A percentile compares a stretch with the other conserved stretches of the same genome.
These are phyloP conservation scores for Kodamaea lidongshanica DNA, from an alignment of 805 yeast genomes.

Conservation along the genomic window DNA sequence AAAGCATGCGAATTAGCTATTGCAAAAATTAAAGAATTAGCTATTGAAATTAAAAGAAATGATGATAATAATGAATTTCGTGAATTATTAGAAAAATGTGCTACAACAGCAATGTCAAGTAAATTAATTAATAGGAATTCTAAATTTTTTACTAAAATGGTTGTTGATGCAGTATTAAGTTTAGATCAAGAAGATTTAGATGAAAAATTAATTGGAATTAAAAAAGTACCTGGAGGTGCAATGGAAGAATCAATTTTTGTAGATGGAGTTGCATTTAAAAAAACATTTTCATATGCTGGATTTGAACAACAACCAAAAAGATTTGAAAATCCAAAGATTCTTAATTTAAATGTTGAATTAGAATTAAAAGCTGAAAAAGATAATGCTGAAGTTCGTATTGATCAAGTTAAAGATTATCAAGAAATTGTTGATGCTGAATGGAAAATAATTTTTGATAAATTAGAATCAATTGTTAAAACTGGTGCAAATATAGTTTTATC, in stretches of 20 bases:
- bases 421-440: slow-evolving; percentile 98
- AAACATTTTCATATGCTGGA: slow-evolving; percentile 96
- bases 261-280: slow-evolving; percentile 94
- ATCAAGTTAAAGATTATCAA: slow-evolving; percentile 89
- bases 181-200: slow-evolving; percentile 81
- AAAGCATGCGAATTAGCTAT: slow-evolving; percentile 76
- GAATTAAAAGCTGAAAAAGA: slow-evolving; percentile 98
- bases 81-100: slow-evolving; percentile 80
- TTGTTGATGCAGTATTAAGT: slow-evolving; percentile 87
- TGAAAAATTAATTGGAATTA: slow-evolving; percentile 87
- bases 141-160: slow-evolving; percentile 89
- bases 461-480: slow-evolving; percentile 71
- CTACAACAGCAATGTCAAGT: slow-evolving; percentile 95
- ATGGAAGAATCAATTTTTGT: slow-evolving; percentile 88
- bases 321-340: slow-evolving; percentile 72
- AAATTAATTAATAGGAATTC: slow-evolving; percentile 85
- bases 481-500: slow-evolving; percentile 94
- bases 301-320: slow-evolving; percentile 96
- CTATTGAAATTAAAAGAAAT: slow-evolving; percentile 57
- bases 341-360: slow-evolving; percentile 83
- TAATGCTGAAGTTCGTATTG: slow-evolving; percentile 96
- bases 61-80: slow-evolving; percentile 50
- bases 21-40: slow-evolving; percentile 62
- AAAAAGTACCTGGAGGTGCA: slow-evolving; percentile 92
- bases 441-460: slow-evolving; percentile 83